Conservation (phyloP, 305 asterid genomes). For the Salvia sclarea region DNA sequence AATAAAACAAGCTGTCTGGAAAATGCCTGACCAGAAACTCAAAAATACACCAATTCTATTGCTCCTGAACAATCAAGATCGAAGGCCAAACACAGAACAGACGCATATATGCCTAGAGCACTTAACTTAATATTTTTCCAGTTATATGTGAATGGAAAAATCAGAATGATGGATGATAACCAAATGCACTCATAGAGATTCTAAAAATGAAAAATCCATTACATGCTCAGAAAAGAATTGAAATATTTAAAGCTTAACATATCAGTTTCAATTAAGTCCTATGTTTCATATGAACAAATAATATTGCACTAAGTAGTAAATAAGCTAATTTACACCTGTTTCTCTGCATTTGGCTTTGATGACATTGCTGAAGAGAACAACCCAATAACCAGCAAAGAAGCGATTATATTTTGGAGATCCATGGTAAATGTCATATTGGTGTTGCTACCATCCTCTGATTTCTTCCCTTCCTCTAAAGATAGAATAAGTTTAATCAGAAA, state of each 20-base stretch:
- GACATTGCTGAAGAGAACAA: conserved; percentile 43
- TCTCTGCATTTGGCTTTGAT: conserved; percentile 50
- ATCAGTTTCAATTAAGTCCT: conserved; percentile 3
- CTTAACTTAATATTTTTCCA: not conserved
- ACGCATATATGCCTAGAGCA: not conserved
- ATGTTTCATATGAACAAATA: conserved; percentile 18
- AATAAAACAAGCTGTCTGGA: not conserved
- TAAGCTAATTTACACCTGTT: conserved; percentile 50
- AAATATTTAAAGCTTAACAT: not conserved
- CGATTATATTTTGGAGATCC: conserved; percentile 41
- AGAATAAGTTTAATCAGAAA: conserved; percentile 22
- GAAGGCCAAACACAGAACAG: not conserved
- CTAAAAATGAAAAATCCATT: not conserved
- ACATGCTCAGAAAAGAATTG: not conserved
- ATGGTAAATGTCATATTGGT: conserved; percentile 34
- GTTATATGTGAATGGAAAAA: not conserved
- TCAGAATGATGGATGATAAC: not conserved
- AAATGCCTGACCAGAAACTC: not conserved
- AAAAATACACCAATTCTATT: not conserved
- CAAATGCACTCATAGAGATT: not conserved
- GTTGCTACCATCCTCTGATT: conserved; percentile 38
- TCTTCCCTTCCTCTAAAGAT: conserved; percentile 67
- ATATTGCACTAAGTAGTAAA: conserved; percentile 10
- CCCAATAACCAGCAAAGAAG: conserved; percentile 51
- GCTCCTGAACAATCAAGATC: not conserved